phyloP scores from a whole-genome alignment of 1,284 basidiomycete genomes.

The Malassezia brasiliensis region DNA sequence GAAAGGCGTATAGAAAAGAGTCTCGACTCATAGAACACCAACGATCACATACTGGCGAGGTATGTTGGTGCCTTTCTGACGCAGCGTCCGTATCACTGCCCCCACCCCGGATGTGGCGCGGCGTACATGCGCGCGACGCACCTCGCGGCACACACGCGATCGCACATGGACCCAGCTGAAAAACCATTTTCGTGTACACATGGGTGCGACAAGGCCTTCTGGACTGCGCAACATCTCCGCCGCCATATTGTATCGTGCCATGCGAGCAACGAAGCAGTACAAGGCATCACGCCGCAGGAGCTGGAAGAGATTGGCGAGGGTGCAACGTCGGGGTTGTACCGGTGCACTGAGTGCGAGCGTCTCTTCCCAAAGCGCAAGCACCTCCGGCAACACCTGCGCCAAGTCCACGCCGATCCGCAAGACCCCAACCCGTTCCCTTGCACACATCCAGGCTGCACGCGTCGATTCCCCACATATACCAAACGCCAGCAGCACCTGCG shows the following conservation, averaged over 20 bases:
- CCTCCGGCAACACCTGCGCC: constrained; percentile 11
- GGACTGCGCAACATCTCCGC: constrained; percentile 15
- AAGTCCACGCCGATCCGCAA: constrained; percentile 9
- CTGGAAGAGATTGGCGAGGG: not conserved
- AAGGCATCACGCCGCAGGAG: not conserved
- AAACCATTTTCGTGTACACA: constrained; percentile 6
- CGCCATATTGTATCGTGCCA: constrained; percentile 14
- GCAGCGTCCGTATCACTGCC: constrained; percentile 13
- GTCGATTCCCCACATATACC: constrained; percentile 8
- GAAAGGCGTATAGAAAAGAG: constrained; percentile 13
- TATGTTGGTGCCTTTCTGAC: not conserved
- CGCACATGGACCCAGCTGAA: constrained; percentile 7
- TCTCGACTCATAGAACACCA: constrained; percentile 15
- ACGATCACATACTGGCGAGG: constrained; percentile 15
- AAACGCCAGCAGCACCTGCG: constrained; percentile 12
- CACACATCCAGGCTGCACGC: constrained; percentile 1
- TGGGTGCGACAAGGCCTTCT: constrained; percentile 12
- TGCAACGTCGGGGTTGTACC: constrained; percentile 3
- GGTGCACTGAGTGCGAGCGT: not conserved
- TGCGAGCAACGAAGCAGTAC: not conserved
- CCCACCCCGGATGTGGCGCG: constrained; percentile 7
- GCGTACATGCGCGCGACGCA: constrained; percentile 19
- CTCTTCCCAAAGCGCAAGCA: constrained; percentile 16
- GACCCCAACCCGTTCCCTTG: constrained; percentile 1
- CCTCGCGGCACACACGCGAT: constrained; percentile 12